Evolutionary conservation across 345 rosid genomes (phyloP), one percentile per base, ranked within the genome.

Genomic region (Populus davidiana): DNA sequence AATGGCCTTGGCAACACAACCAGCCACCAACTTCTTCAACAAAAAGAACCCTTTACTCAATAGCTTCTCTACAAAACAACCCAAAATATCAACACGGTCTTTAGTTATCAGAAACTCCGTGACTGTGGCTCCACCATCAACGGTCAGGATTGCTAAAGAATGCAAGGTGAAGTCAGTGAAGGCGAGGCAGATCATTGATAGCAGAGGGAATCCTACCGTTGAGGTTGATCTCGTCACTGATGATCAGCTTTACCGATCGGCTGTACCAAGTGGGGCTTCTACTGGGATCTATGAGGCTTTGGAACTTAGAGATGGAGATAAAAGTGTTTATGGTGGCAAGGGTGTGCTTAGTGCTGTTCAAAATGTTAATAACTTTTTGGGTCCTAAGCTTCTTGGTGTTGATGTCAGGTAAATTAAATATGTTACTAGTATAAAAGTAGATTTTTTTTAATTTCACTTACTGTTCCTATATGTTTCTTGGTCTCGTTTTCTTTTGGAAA

Each of bases 181-280:
- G 79, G 98, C 99, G 41, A 90, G 99, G 77, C 99, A 96, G 93
- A 96, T 96, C 85, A 90, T 96, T 5, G 99, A 96, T 86, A 96
- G 99, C 84, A 84, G 99, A 72, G 99, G 99, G 6, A 96, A 96
- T 82, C 98, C 99, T 0, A 96, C 98, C 36, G 94, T 96, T 61
- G 97, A 96, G 93, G 98, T 96, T 84, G 99, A 96, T 84, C 86
- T 93, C 83, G 63, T 96, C 74, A 92, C 97, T 2, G 97, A 87
- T 75, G 86, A 85, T 7, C 23, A 52, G 65, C 90, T 92, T 67
- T 92, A 88, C 79, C 90, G 98, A 67, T 96, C 98, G 9, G 97
- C 98, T 9, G 98, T 96, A 56, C 99, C 99, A 0, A 96, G 98
- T 82, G 99, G 98, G 56, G 99, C 98, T 35, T 96, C 99, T 39